These are phyloP conservation scores for Candida mattraensis DNA, from an alignment of 805 yeast genomes.

Conservation along the genomic window DNA sequence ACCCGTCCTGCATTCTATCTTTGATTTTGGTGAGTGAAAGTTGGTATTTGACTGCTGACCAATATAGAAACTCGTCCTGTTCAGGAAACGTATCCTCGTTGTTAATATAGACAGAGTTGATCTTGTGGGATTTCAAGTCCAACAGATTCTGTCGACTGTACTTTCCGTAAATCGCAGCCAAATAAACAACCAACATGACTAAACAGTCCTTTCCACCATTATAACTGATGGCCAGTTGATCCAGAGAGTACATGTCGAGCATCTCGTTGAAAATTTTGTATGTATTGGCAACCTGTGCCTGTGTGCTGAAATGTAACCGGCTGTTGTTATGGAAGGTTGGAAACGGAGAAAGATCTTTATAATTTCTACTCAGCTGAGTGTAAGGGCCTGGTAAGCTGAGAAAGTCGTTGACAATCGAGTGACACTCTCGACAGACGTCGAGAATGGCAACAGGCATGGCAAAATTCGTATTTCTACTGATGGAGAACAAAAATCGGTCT, in stretches of 20 bases:
- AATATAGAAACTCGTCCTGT: conserved; percentile 62
- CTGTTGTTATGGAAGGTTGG: conserved; percentile 18
- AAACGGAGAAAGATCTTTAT: conserved; percentile 5
- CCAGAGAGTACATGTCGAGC: conserved; percentile 27
- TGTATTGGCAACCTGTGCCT: conserved; percentile 25
- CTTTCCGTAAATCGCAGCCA: conserved; percentile 48
- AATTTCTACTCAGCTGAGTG: conserved; percentile 3
- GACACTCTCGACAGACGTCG: conserved; percentile 25
- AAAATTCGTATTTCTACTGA: too few species aligned
- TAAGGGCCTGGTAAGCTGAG: conserved; percentile 15
- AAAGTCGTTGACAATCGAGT: conserved; percentile 17
- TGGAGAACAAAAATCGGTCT: too few species aligned
- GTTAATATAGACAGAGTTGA: conserved; percentile 68
- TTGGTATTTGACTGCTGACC: conserved; percentile 53
- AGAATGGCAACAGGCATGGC: conserved; percentile 17
- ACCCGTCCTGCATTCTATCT: conserved; percentile 63
- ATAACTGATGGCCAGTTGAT: conserved; percentile 75
- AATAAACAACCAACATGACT: conserved; percentile 75
- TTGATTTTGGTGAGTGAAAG: conserved; percentile 47
- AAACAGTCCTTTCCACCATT: conserved; percentile 98
- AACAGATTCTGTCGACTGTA: conserved; percentile 17
- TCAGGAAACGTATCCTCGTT: conserved; percentile 72
- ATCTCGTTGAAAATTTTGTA: conserved; percentile 19
- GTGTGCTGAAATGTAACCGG: conserved; percentile 23
- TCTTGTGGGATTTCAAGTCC: conserved; percentile 22